These are phyloP conservation scores for Phaeosphaeriaceae sp. DNA, from an alignment of 2,329 filamentous ascomycete species.

Conservation along the genomic window DNA sequence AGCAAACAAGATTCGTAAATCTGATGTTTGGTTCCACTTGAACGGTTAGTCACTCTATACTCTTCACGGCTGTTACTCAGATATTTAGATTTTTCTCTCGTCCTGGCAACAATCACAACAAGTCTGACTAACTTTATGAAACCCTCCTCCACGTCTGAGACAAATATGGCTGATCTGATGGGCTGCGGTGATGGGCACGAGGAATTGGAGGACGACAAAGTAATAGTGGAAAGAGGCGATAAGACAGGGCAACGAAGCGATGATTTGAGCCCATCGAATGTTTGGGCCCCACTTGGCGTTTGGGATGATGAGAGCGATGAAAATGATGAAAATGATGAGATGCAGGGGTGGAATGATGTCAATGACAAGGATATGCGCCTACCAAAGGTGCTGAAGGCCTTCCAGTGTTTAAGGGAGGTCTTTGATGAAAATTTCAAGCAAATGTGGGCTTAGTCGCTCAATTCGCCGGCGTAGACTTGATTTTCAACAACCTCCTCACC, in stretches of 20 bases:
- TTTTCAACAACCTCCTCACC: too few species aligned
- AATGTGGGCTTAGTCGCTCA: slow-evolving; percentile 66
- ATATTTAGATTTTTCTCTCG: slow-evolving; percentile 59
- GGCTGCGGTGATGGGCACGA: slow-evolving; percentile 60
- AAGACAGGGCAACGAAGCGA: too few species aligned
- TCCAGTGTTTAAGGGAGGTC: slow-evolving; percentile 62
- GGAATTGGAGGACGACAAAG: slow-evolving; percentile 51
- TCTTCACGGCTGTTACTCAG: too few species aligned
- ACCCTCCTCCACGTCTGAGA: slow-evolving; percentile 52
- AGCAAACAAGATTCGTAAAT: slow-evolving; percentile 70
- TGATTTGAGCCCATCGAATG: slow-evolving; percentile 8
- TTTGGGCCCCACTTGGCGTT: slow-evolving; percentile 36
- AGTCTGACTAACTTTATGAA: slow-evolving; percentile 65
- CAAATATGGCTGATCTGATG: slow-evolving; percentile 59
- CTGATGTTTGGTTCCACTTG: slow-evolving; percentile 75
- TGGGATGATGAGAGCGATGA: slow-evolving; percentile 50
- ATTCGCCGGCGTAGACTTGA: too few species aligned
- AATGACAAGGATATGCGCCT: slow-evolving; percentile 49
- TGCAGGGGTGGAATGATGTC: slow-evolving; percentile 42
- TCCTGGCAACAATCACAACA: slow-evolving; percentile 74
- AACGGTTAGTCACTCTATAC: slow-evolving; percentile 52
- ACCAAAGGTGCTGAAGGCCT: slow-evolving; percentile 64
- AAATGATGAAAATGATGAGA: slow-evolving; percentile 46
- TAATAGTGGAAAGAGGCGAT: slow-evolving; percentile 34
- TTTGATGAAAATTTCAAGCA: slow-evolving; percentile 70